Evolutionary conservation across 148 eudicot species (phyloP).

Genomic region (Chenopodium formosanum): DNA sequence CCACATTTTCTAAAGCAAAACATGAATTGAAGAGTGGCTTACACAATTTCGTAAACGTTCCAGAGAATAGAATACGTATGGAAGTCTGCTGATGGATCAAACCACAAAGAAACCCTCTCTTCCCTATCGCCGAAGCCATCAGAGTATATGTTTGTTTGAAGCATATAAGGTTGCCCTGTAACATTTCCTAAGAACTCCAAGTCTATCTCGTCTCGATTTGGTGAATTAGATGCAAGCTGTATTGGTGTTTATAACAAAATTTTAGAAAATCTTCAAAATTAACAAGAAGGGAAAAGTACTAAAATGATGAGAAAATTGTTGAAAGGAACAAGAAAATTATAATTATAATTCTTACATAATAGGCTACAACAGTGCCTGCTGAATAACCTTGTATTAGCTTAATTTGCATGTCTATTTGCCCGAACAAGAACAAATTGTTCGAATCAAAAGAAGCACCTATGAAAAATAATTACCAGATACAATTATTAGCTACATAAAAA

Average conservation of each 20-base stretch:
- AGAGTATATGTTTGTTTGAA: conserved; percentile 77
- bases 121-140: conserved; percentile 71
- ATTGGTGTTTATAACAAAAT: neutral
- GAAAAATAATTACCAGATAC: neutral
- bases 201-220: conserved; percentile 69
- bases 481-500: neutral
- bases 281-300: no score
- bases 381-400: conserved; percentile 70
- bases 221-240: conserved; percentile 72
- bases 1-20: no score
- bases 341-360: conserved; percentile 51
- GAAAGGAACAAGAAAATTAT: no score
- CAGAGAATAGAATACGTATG: conserved; percentile 84
- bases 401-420: conserved; percentile 84
- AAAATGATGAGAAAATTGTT: no score
- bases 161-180: conserved; percentile 57
- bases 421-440: conserved; percentile 73
- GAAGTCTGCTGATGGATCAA: conserved; percentile 78
- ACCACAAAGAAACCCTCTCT: conserved; percentile 73
- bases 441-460: conserved; percentile 78
- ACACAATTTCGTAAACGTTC: conserved; percentile 84
- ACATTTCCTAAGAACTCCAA: conserved; percentile 78
- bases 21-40: conserved; percentile 27
- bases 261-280: neutral
- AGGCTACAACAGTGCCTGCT: conserved; percentile 88